Evolutionary conservation across 768 basidiomycete species (phyloP).

Genomic region (Paxillus involutus): DNA sequence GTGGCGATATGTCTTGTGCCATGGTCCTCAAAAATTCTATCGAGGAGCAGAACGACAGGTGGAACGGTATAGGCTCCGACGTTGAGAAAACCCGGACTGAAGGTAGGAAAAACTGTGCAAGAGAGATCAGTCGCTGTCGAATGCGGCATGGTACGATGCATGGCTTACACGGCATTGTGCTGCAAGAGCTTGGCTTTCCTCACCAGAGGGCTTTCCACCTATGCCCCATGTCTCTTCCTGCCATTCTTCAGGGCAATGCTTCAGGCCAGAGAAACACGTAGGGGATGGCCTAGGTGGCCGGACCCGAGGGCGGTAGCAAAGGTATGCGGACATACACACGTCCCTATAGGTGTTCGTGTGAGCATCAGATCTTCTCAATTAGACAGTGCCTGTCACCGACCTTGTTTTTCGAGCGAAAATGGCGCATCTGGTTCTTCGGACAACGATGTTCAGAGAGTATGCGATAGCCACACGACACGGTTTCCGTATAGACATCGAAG

Average conservation of each 20-base stretch:
- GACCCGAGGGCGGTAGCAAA: conserved; percentile 28
- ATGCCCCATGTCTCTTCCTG: conserved; percentile 33
- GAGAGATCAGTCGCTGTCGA: not conserved
- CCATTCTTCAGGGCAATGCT: conserved; percentile 32
- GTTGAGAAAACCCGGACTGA: conserved; percentile 57
- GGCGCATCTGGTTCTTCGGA: conserved; percentile 15
- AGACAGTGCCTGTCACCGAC: conserved; percentile 10
- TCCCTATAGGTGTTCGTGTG: conserved; percentile 17
- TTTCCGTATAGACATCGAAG: conserved; percentile 26
- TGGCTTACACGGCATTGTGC: conserved; percentile 32
- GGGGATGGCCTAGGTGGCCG: conserved; percentile 32
- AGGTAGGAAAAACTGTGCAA: conserved; percentile 59
- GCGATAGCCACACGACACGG: conserved; percentile 26
- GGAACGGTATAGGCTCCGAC: conserved; percentile 61
- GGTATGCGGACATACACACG: conserved; percentile 18
- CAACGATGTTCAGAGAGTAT: conserved; percentile 24
- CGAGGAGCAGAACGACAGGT: conserved; percentile 57
- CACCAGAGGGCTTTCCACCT: conserved; percentile 6
- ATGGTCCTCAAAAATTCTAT: conserved; percentile 33
- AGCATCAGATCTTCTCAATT: not conserved
- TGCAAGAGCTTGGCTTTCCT: conserved; percentile 7
- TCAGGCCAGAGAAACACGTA: conserved; percentile 22
- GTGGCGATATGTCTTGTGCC: conserved; percentile 4
- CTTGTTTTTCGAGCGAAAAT: conserved; percentile 23
- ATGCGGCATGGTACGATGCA: not conserved